Evolutionary conservation across 2,329 filamentous ascomycete genomes (phyloP), one percentile per base, ranked within the genome.

Genomic region (Coleophoma crateriformis): DNA sequence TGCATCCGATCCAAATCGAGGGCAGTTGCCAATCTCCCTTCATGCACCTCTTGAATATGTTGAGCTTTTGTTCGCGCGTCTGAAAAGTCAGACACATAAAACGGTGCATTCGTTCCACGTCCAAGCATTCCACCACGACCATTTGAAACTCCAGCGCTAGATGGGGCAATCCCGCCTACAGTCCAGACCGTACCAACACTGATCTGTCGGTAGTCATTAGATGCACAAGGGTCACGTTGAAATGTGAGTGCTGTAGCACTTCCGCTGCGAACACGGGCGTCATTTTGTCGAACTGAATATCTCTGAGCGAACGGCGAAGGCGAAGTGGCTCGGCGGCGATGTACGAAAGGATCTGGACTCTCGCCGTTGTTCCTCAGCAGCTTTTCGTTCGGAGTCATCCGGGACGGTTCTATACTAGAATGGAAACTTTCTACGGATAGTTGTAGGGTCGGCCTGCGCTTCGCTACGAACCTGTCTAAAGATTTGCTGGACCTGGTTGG

Each of bases 121-220:
- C 79, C 80, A n/a, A 88, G 62, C 46, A 84, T 68, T 22, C 78
- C 78, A 22, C 84, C 84, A 51, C 77, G 76, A 1, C 85, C 86
- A 65, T 85, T 76, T 43, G 84, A 71, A 17, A 85, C 71, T 12
- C 77, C 77, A 14, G 74, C 70, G 22, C 71, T 71, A 7, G 73
- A 70, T n/a, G 81, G 78, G 45, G 80, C 78, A 10, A 80, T 63
- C n/a, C 87, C 86, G 22, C 88, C 87, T 11, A 94, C 82, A 15
- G 82, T 80, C 89, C 88, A 95, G 15, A 92, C 76, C 10, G 84
- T 78, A 3, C 87, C 85, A 53, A 75, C 70, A 64, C 87, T 91
- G 48, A 64, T 63, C 48, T 64, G 62, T 47, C 63, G 58, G 19
- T 64, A 58, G 7, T 58, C 59, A 50, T 50, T 57, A 13, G 52